Evolutionary conservation across 306 rosid species (phyloP), one percentile per base, ranked within the genome.

Genomic region (Senna siamea): DNA sequence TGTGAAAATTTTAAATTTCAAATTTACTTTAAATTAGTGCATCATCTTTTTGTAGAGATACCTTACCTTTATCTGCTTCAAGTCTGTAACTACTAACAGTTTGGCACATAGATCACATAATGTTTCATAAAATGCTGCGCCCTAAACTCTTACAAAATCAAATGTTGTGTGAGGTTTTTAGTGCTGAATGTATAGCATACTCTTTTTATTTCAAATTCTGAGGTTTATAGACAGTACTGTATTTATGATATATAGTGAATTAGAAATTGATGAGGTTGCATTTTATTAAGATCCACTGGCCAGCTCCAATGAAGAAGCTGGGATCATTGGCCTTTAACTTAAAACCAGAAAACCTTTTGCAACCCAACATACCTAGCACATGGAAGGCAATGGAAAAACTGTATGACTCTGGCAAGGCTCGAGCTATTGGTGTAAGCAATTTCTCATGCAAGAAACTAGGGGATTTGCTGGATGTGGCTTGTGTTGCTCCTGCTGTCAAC

Each of bases 301-400:
- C 91, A 22, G 58, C 80, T 34, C 50, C 83, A 79, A 78, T 82
- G 93, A 88, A 80, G 80, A 88, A 84, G 73, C n/a, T n/a, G n/a
- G 88, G 76, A 6, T 76, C 90, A 1, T 65, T 58, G 86, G 37
- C 69, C 76, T 55, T n/a, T n/a, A n/a, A n/a, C n/a, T n/a, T n/a
- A n/a, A 65, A 47, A 46, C 73, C 78, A 26, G 91, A 87, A 84
- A 79, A 81, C 51, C 76, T 80, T 65, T 44, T 69, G 52, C 71
- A 43, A 13, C 51, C 82, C 0, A 78, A 90, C 62, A 79, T 86
- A 32, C 86, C 85, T 7, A 68, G 76, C 70, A 88, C 96, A 6
- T 90, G 96, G 96, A 86, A 46, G 79, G 93, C 87, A 55, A 88
- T 90, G 91, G 96, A 90, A 81, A 66, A 85, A 54, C 85, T 88